phyloP scores from a whole-genome alignment of 2,329 filamentous ascomycete species.

The Paecilomyces sp. region DNA sequence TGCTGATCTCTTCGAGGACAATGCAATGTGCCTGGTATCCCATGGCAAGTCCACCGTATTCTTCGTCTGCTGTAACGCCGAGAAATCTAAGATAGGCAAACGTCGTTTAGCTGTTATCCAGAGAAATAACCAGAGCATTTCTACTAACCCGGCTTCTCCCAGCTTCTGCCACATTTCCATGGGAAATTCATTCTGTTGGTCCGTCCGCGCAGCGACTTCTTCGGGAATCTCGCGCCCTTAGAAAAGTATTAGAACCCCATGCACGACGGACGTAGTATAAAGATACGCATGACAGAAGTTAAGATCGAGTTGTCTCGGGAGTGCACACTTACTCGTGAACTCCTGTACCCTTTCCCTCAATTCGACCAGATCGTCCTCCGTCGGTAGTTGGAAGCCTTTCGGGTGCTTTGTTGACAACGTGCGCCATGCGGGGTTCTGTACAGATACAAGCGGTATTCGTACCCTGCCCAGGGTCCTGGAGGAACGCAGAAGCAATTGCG shows the following conservation, averaged over 20 bases:
- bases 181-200: conserved; percentile 81
- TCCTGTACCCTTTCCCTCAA: conserved; percentile 79
- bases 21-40: conserved; percentile 96
- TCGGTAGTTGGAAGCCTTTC: conserved; percentile 57
- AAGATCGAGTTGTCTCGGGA: background rate
- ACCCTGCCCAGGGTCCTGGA: conserved; percentile 19
- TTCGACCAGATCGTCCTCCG: conserved; percentile 67
- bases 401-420: conserved; percentile 63
- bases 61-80: conserved; percentile 88
- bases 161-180: conserved; percentile 89
- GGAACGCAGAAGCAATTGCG: conserved; percentile 26
- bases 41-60: conserved; percentile 81
- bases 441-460: conserved; percentile 16
- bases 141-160: conserved; percentile 65
- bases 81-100: conserved; percentile 54
- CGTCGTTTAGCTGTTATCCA: background rate
- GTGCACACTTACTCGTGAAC: conserved; percentile 54
- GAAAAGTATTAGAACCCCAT: background rate
- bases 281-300: background rate
- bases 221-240: conserved; percentile 74
- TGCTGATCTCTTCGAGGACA: conserved; percentile 89
- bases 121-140: background rate
- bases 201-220: conserved; percentile 73
- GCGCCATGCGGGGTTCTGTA: conserved; percentile 23
- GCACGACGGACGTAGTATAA: background rate